Conservation (phyloP, 2,329 filamentous ascomycete species). For the Colletotrichum filicis region DNA sequence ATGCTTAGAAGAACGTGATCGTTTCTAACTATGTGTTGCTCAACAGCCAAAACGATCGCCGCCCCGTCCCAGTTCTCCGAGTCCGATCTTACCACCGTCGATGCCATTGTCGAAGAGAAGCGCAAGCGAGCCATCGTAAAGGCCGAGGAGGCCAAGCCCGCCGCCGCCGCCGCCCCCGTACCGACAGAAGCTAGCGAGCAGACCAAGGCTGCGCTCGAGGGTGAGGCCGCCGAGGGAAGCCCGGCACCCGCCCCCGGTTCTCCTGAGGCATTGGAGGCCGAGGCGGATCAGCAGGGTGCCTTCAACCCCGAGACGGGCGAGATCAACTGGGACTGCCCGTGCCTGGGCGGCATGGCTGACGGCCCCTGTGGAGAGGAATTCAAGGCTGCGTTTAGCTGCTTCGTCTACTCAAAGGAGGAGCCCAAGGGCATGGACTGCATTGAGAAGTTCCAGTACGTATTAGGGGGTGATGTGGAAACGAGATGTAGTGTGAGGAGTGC, state of each 20-base stretch:
- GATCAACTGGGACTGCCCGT: constrained; percentile 99
- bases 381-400: constrained; percentile 96
- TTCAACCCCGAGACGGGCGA: constrained; percentile 99
- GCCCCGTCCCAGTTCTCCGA: constrained; percentile 66
- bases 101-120: constrained; percentile 74
- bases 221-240: constrained; percentile 26
- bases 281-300: constrained; percentile 87
- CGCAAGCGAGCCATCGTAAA: constrained; percentile 57
- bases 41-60: constrained; percentile 46
- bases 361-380: constrained; percentile 97
- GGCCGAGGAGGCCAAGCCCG: constrained; percentile 40
- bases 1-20: too few species aligned
- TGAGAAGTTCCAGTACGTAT: constrained; percentile 91
- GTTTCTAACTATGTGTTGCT: neutral
- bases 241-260: constrained; percentile 44
- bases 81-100: constrained; percentile 70
- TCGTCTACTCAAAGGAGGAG: constrained; percentile 94
- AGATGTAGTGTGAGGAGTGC: constrained; percentile 31
- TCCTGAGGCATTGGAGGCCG: constrained; percentile 74
- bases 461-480: neutral
- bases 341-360: constrained; percentile 95
- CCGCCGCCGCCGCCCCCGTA: constrained; percentile 35
- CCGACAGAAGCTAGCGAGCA: constrained; percentile 37
- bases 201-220: constrained; percentile 35
- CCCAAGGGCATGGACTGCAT: constrained; percentile 98